phyloP scores from a whole-genome alignment of 352 stramenopile genomes.

The Halophytophthora polymorphica region DNA sequence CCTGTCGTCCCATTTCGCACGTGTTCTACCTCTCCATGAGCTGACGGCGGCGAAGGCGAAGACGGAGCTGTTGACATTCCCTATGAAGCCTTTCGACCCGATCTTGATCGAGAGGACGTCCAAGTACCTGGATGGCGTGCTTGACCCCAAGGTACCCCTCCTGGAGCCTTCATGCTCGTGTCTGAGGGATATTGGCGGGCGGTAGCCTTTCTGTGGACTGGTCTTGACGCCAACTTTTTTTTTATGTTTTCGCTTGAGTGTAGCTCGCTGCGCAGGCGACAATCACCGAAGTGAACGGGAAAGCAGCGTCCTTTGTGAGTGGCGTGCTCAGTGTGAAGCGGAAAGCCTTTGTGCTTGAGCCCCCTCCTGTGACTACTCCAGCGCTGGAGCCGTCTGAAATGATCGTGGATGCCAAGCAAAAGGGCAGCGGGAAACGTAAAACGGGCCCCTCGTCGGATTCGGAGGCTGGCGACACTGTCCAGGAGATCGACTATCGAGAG shows the following conservation, averaged over 20 bases:
- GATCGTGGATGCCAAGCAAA: conserved; percentile 18
- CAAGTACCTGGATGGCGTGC: conserved; percentile 83
- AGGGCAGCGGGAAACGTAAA: conserved; percentile 29
- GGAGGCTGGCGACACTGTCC: conserved; percentile 14
- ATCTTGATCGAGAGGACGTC: conserved; percentile 66
- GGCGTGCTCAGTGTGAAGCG: conserved; percentile 58
- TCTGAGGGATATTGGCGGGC: neutral
- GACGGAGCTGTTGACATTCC: conserved; percentile 62
- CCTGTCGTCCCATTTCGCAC: conserved; percentile 61
- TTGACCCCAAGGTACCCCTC: conserved; percentile 57
- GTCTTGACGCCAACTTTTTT: no score
- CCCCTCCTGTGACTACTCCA: conserved; percentile 3
- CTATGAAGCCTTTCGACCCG: conserved; percentile 69
- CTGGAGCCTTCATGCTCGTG: neutral
- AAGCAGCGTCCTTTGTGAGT: conserved; percentile 52
- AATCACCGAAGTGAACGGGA: conserved; percentile 71
- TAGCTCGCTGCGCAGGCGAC: conserved; percentile 54
- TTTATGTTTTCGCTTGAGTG: neutral
- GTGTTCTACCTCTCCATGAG: conserved; percentile 72
- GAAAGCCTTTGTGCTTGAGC: conserved; percentile 59
- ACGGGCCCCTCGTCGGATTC: conserved; percentile 13
- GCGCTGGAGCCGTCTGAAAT: conserved; percentile 3
- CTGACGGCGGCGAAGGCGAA: conserved; percentile 68
- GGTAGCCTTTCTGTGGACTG: neutral
- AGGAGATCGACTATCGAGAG: conserved; percentile 61